These are phyloP conservation scores for Trichoderma virens DNA, from an alignment of 495 filamentous ascomycete species.

Conservation along the genomic window DNA sequence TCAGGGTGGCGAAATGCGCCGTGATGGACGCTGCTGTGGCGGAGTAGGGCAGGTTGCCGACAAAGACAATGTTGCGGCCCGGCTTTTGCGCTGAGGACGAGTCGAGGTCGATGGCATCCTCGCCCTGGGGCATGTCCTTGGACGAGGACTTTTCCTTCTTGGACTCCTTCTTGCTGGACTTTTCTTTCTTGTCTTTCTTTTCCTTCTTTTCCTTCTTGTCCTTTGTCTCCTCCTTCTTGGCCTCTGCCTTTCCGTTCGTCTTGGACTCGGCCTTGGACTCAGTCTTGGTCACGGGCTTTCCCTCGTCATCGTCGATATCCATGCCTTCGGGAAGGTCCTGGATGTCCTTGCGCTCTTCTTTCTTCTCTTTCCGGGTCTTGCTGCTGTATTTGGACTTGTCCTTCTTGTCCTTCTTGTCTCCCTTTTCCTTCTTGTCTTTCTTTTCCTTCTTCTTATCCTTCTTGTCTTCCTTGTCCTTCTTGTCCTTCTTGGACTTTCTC, in stretches of 20 bases:
- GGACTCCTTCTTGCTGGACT: slow-evolving; percentile 31
- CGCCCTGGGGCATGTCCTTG: slow-evolving; percentile 18
- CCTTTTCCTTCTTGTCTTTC: slow-evolving; percentile 32
- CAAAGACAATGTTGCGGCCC: slow-evolving; percentile 10
- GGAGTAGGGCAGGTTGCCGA: slow-evolving; percentile 76
- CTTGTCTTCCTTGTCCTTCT: slow-evolving; percentile 35
- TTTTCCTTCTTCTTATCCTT: slow-evolving; percentile 18
- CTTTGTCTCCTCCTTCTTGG: slow-evolving; percentile 15
- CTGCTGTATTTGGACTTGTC: slow-evolving; percentile 27
- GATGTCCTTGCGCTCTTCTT: slow-evolving; percentile 38
- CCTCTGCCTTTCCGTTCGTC: slow-evolving; percentile 19
- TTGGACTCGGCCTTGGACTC: slow-evolving; percentile 17
- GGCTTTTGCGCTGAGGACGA: slow-evolving; percentile 2
- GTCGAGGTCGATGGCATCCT: slow-evolving; percentile 12
- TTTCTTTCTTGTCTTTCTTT: slow-evolving; percentile 15
- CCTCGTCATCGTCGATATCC: slow-evolving; percentile 25
- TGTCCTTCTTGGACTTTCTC: slow-evolving; percentile 16
- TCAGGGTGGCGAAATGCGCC: slow-evolving; percentile 69
- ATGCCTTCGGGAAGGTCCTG: slow-evolving; percentile 23
- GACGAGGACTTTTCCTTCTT: slow-evolving; percentile 31
- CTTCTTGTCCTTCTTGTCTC: slow-evolving; percentile 39
- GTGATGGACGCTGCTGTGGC: slow-evolving; percentile 59
- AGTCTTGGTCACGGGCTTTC: slow-evolving; percentile 23
- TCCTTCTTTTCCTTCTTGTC: slow-evolving; percentile 19
- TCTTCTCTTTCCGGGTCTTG: slow-evolving; percentile 25